Conservation (phyloP, 305 asterid genomes). For the Fraxinus baroniana region DNA sequence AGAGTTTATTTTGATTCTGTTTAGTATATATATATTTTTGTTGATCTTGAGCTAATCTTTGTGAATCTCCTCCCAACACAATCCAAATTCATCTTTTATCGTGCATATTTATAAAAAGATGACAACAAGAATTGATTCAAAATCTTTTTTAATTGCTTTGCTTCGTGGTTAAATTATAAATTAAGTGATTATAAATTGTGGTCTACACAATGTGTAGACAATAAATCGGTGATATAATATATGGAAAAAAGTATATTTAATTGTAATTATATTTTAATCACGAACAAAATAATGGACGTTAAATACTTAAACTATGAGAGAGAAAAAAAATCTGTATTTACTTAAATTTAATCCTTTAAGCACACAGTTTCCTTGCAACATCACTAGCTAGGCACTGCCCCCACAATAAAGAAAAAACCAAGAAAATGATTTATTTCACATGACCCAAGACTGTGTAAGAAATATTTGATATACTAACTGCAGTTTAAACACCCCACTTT, state of each 20-base stretch:
- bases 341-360: background rate
- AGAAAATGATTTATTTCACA: constrained; percentile 36
- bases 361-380: background rate
- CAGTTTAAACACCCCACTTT: background rate
- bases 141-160: background rate
- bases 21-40: too few species aligned
- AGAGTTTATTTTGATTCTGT: too few species aligned
- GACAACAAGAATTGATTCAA: background rate
- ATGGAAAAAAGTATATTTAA: background rate
- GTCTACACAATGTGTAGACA: background rate
- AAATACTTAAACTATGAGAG: background rate
- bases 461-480: background rate
- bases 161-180: background rate
- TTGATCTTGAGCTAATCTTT: too few species aligned
- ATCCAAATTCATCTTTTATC: background rate
- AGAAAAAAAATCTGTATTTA: background rate
- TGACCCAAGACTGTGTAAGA: constrained; percentile 43
- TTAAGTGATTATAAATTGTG: background rate
- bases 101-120: background rate
- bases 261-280: background rate
- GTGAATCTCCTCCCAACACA: too few species aligned
- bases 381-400: background rate
- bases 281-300: background rate
- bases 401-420: background rate
- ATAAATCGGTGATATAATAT: too few species aligned